Base-by-base conservation (phyloP, 2,329 filamentous ascomycete genomes). In the Purpureocillium lavendulum region DNA sequence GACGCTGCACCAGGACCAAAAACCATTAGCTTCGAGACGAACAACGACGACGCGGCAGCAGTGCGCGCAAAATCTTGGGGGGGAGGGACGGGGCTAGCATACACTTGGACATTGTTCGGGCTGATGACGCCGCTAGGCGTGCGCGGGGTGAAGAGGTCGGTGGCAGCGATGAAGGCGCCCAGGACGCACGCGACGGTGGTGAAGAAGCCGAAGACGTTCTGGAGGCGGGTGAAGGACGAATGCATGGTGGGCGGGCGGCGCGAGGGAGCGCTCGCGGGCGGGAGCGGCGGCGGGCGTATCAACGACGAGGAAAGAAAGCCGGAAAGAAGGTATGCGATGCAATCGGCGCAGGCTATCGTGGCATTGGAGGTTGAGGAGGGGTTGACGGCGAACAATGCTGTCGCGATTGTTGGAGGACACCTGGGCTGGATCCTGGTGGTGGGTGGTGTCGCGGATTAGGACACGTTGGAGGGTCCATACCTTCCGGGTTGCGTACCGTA, bases 121-220 rank as follows among this genome's bases (percentile, higher is more conserved):
- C 73, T 67, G 42, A 94, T 67, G 40, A 62, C 71, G 42, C 61
- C 62, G 35, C 64, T 76, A 0, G 87, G 87, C 7, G 74, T 73
- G 48, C 87, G 82, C 4, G 82, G 77, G 43, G 70, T 70, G 53
- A 82, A 64, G 52, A 95, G 62, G 53, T 89, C 87, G 30, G 87
- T 89, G 37, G 84, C 69, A 35, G 90, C 89, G 52, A 96, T 86
- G 42, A 94, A 67, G 40, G 75, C 77, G 38, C 80, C 89, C 40
- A 96, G 75, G 42, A 77, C 77, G 57, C 94, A 92, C 41, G 84
- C 83, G 47, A 96, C 88, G 18, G 88, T 94, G 14, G 92, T 97
- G 73, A 97, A 96, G 78, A 94, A 96, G 63, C 92, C 88, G 61
- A 98, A 98, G 61, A 88, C 82, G 67, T 87, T 90, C 65, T 98